Percentiles rank a stretch among this genome's conserved stretches.
These are phyloP conservation scores for Candida xiaguanensis DNA, from an alignment of 805 yeast species.

Conservation along the genomic window DNA sequence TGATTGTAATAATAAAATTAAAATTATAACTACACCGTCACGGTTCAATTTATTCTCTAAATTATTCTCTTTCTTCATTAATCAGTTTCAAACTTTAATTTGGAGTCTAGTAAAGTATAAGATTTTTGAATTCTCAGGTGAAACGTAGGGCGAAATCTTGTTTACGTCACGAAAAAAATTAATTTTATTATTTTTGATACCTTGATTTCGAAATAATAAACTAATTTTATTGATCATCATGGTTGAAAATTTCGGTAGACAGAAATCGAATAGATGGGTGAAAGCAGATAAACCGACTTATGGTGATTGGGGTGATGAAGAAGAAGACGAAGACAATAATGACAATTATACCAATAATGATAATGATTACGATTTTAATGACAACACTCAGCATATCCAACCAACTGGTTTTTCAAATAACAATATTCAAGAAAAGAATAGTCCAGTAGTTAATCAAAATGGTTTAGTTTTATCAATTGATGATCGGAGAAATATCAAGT, in stretches of 20 bases:
- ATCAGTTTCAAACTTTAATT: too few species aligned
- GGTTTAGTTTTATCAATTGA: constrained; percentile 9
- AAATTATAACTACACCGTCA: too few species aligned
- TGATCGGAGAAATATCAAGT: background rate
- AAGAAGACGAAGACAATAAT: constrained; percentile 6
- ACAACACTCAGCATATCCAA: constrained; percentile 1
- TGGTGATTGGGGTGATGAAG: constrained; percentile 11
- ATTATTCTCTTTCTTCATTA: background rate
- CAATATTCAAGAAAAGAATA: background rate
- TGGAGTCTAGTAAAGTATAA: background rate
- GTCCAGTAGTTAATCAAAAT: background rate
- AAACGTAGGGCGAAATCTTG: background rate
- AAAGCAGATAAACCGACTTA: constrained; percentile 34
- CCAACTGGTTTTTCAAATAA: background rate
- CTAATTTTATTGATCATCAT: constrained; percentile 13
- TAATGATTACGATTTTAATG: constrained; percentile 6
- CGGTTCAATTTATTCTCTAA: too few species aligned
- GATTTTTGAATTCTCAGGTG: background rate
- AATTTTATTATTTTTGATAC: too few species aligned
- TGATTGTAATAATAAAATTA: background rate
- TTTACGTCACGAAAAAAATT: background rate
- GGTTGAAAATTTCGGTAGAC: constrained; percentile 39
- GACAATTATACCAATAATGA: constrained; percentile 7
- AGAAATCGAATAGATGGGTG: constrained; percentile 42
- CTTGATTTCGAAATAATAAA: too few species aligned